Base-by-base conservation (phyloP, 2,329 filamentous ascomycete species). In the Keithomyces neogunnii region DNA sequence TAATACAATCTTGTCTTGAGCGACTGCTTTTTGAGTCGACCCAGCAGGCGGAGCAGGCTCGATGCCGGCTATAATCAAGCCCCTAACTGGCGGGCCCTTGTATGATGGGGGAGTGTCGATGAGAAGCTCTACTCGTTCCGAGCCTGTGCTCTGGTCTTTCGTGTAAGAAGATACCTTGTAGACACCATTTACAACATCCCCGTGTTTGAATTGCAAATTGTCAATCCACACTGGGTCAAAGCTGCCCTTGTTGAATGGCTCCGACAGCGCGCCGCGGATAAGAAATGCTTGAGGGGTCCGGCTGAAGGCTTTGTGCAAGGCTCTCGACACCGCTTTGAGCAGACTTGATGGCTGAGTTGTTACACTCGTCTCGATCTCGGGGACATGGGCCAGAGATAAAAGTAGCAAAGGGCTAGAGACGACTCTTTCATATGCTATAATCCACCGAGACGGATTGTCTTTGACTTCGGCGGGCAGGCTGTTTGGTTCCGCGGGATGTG, bases 231-330 rank as follows among this genome's bases (percentile, higher is more conserved):
- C 50, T 3, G 52, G 13, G 30, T 60, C 58, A 47, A 68, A 66
- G 9, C 59, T 64, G 19, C 47, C 51, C 10, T 48, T 53, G 31
- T 52, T 53, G 2, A 52, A 50, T 6, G 49, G 47, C 19, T 63
- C 58, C 3, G 54, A 47, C 13, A 65, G 49, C 13, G 62, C 47
- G 10, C 54, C 42, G 33, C 62, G 56, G 36, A 69, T 62, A 2
- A 63, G 26, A 3, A 63, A 53, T 4, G 64, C 65, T 53, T 66
- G 63, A 2, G 67, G 66, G 3, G 64, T 65, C 57, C 60, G 61
- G 48, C 57, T 56, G 45, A 69, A 69, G 2, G 66, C 63, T 13
- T 53, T 49, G 52, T 67, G 65, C 2, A 62, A 59, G 9, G 57
- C 60, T 9, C 59, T 61, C 4, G 61, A 46, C 51, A 66, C 69